Evolutionary conservation across 2,329 filamentous ascomycete species (phyloP), one percentile per base, ranked within the genome.

Genomic region (Aureobasidium lini): DNA sequence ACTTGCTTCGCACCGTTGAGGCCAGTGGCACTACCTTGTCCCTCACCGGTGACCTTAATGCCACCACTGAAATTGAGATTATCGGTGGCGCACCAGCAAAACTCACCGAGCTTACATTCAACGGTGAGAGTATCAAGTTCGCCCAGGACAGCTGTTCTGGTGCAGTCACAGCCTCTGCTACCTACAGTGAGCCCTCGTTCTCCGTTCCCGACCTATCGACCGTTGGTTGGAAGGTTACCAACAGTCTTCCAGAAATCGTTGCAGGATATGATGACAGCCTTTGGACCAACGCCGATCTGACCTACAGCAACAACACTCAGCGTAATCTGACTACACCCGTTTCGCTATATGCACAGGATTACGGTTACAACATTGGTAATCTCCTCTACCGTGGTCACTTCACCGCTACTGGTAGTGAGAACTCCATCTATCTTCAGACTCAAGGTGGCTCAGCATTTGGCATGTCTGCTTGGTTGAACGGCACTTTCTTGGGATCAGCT

Each of bases 341-440:
- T 0, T 76, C 73, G 2, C 79, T 92, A 0, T 89, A 87, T 66
- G 79, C 79, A 0, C 82, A 82, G 15, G 88, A 92, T 70, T 92
- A 92, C 66, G 88, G 88, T 28, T 92, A 84, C 71, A 79, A 89
- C 69, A 79, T 84, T 0, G 88, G 88, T 3, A 82, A 81, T 1
- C 76, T 91, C 0, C 65, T 92, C 49, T 92, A 83, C 75, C 82
- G 88, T 1, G 88, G 87, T 0, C 78, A 84, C 64, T 92, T 93
- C 68, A 79, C 75, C 0, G 83, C 87, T 4, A 79, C 75, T 1
- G 86, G 86, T 15, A 72, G 77, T 1, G 86, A 90, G 63, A 75
- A 75, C 0, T 74, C 72, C 0, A 73, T 92, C 47, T 79, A 72
- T 61, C 68, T 88, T 16, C 34, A 47, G 13, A 86, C 86, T 0